phyloP scores from a whole-genome alignment of 305 asterid species.

The Withania somnifera region DNA sequence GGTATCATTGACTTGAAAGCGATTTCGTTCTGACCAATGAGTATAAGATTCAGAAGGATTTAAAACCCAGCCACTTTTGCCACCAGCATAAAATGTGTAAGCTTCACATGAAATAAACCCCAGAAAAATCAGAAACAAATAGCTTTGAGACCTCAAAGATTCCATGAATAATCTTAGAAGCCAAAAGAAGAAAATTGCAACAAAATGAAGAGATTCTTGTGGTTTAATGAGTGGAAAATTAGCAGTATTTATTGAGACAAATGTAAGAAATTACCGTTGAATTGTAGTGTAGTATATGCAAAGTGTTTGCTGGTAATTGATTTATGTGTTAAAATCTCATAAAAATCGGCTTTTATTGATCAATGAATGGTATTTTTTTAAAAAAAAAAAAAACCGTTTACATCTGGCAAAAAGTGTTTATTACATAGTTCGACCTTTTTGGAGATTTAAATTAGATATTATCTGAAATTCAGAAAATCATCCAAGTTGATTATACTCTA shows the following conservation, averaged over 20 bases:
- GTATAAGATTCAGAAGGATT: slow-evolving; percentile 29
- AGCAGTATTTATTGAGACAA: not conserved
- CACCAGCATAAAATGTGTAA: slow-evolving; percentile 38
- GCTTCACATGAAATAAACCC: slow-evolving; percentile 24
- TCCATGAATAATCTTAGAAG: not conserved
- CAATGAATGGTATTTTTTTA: not conserved
- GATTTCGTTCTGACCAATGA: slow-evolving; percentile 39
- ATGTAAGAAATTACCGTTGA: not conserved
- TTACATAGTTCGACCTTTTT: not conserved
- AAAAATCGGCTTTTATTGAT: not conserved
- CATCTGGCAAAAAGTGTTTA: not conserved
- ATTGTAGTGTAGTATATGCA: not conserved
- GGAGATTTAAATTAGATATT: not conserved
- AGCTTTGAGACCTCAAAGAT: not conserved
- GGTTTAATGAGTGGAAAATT: not conserved
- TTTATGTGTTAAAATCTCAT: not conserved
- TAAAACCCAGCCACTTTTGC: slow-evolving; percentile 43
- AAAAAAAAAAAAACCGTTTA: not conserved
- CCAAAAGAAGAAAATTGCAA: not conserved
- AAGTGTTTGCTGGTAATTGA: not conserved
- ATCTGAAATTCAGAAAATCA: not conserved
- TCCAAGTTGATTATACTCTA: not conserved
- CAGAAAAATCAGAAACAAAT: slow-evolving; percentile 13
- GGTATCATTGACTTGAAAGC: slow-evolving; percentile 46
- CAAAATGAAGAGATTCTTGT: not conserved